Evolutionary conservation across 1,284 basidiomycete species (phyloP), one percentile per base, ranked within the genome.

Genomic region (Phlebopus sp.): DNA sequence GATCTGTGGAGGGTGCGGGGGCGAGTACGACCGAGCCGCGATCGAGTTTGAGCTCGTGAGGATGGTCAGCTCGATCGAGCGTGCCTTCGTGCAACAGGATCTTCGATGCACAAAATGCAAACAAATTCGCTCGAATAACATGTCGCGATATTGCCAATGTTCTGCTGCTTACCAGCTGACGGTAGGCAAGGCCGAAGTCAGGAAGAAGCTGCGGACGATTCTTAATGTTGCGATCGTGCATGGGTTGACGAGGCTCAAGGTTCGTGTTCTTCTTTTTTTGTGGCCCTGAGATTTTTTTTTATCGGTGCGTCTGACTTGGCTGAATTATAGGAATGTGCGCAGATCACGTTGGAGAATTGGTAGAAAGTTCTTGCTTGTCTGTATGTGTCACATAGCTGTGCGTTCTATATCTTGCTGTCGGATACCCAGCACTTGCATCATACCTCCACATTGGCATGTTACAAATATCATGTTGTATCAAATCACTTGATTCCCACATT

Each of bases 31-130:
- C 64, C 81, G 87, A 5, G 72, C 77, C 4, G 78, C 82, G 31
- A 92, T 99, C 60, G 95, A 99, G 70, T 84, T 90, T 60, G 79
- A 86, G 44, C 73, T 99, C 52, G 83, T 99, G 52, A 84, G 88
- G 48, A 74, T 86, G 61, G 81, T 95, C 21, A 78, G 83, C 41
- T 70, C 76, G 19, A 74, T 92, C 39, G 82, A 96, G 62, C 77
- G 84, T 25, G 74, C 81, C 32, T 95, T 89, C 63, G 80, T 90
- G 31, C 86, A 96, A 55, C 95, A 98, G 67, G 97, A 99, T 65
- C 71, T 94, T 58, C 76, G 81, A 8, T 99, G 97, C 67, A 69
- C 74, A 17, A 92, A 90, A 59, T 99, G 97, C 73, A 82, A 88
- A 59, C 88, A 92, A 69, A 80, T 96, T 51, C 90, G 90, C 57